Base-by-base conservation (phyloP, 768 basidiomycete species). In the Lanmaoa rubissima region DNA sequence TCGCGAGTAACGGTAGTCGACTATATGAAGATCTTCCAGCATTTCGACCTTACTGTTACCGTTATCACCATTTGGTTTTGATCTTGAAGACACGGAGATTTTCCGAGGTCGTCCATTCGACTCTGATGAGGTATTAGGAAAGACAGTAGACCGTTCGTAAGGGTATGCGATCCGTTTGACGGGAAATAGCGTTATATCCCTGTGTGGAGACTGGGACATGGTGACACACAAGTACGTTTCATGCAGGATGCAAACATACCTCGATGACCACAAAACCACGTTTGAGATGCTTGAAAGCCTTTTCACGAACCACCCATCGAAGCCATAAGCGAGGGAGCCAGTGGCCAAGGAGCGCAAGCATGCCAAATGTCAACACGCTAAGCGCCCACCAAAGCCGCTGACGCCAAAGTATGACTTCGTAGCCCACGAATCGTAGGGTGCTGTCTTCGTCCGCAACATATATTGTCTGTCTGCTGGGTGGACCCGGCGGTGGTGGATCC, bases 271-370 rank as follows among this genome's bases (percentile, higher is more conserved):
- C 80, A 63, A 93, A 88, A 5, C 90, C 92, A 61, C 83, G 74
- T 36, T 74, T 71, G 10, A 85, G 77, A 54, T 90, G 75, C 47
- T 84, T 83, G 65, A 98, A 99, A 21, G 89, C 88, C 51, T 83
- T 91, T 71, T 95, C 92, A 44, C 75, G 79, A 2, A 92, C 84
- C 21, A 91, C 89, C 82, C 88, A 95, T 31, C 83, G 83, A 49
- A 98, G 82, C 97, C 97, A 98, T 28, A 94, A 61, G 6, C 80
- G 82, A 54, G 97, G 97, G 61, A 97, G 86, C 97, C 97, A 99
- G 65, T 94, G 86, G 4, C 94, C 95, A 10, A 95, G 72, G 17
- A 99, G 78, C 12, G 81, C 87, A 21, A 98, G 75, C 5, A 83
- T 70, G 5, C 97, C 96, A 12, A 87, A 73, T 2, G 85, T 83